These are phyloP conservation scores for Cylindrotheca closterium DNA, from an alignment of 108 stramenopile species.

Conservation along the genomic window DNA sequence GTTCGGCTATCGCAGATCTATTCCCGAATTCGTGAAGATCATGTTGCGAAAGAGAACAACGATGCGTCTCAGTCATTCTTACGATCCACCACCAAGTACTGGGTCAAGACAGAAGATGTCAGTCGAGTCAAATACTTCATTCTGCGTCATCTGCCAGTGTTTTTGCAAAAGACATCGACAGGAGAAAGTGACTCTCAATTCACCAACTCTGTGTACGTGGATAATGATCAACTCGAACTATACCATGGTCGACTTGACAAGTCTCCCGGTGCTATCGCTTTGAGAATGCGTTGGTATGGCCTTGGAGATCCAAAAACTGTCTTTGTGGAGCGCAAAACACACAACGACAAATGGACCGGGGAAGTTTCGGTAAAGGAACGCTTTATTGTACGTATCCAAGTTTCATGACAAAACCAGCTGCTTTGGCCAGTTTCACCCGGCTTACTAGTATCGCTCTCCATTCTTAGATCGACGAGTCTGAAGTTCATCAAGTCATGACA, in stretches of 20 bases:
- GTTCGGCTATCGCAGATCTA: constrained; percentile 87
- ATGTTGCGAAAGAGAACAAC: constrained; percentile 73
- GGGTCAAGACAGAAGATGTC: constrained; percentile 96
- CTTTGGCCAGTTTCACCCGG: neutral
- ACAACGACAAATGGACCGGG: constrained; percentile 98
- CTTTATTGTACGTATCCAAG: constrained; percentile 77
- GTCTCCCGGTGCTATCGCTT: constrained; percentile 92
- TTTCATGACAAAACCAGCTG: neutral
- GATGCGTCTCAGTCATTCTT: constrained; percentile 83
- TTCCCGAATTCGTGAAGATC: constrained; percentile 71
- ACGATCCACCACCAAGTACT: constrained; percentile 94
- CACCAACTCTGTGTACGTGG: constrained; percentile 91
- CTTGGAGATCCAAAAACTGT: constrained; percentile 81
- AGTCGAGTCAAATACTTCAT: constrained; percentile 91
- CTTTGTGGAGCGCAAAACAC: constrained; percentile 98
- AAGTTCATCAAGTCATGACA: constrained; percentile 79
- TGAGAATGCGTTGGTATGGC: constrained; percentile 96
- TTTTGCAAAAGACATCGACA: constrained; percentile 89
- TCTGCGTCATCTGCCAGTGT: constrained; percentile 93
- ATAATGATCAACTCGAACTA: constrained; percentile 89
- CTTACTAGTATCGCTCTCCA: neutral
- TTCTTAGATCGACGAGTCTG: constrained; percentile 67
- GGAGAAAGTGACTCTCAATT: constrained; percentile 93
- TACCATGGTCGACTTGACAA: constrained; percentile 97
- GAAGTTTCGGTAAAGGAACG: constrained; percentile 96